These are phyloP conservation scores for Pythium angustatum DNA, from an alignment of 352 stramenopile genomes.

Conservation along the genomic window DNA sequence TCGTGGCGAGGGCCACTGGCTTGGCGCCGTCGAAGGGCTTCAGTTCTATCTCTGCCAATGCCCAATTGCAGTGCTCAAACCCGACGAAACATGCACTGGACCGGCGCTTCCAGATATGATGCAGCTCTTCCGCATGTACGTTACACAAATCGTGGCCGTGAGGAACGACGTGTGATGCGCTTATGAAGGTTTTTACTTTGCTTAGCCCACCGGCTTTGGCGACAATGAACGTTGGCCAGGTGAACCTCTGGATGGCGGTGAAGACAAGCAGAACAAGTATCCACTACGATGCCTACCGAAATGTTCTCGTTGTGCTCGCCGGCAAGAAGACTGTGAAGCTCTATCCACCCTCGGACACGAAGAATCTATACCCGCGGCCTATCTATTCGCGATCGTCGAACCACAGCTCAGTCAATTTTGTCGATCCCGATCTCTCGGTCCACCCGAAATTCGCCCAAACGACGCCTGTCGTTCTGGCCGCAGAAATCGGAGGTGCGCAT, in stretches of 20 bases:
- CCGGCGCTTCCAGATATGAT: conserved; percentile 55
- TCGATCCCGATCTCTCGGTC: conserved; percentile 34
- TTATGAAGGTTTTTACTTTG: background rate
- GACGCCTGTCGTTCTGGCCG: conserved; percentile 32
- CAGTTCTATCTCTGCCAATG: conserved; percentile 86
- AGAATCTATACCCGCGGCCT: conserved; percentile 55
- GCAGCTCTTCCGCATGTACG: conserved; percentile 58
- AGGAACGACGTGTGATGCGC: background rate
- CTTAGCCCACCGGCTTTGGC: conserved; percentile 48
- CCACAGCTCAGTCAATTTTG: conserved; percentile 67
- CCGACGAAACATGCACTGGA: conserved; percentile 45
- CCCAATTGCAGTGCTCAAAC: conserved; percentile 58
- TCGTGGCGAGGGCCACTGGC: conserved; percentile 52
- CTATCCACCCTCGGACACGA: conserved; percentile 60
- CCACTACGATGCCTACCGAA: conserved; percentile 85
- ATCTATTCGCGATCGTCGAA: conserved; percentile 77
- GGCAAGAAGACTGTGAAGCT: conserved; percentile 72
- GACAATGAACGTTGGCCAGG: conserved; percentile 50
- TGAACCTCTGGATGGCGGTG: conserved; percentile 87
- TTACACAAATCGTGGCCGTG: background rate
- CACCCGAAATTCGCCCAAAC: conserved; percentile 39
- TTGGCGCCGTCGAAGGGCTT: conserved; percentile 65
- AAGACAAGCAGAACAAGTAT: conserved; percentile 57
- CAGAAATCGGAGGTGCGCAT: conserved; percentile 53
- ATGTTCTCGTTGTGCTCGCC: conserved; percentile 71